Percentiles rank a stretch among this genome's conserved stretches.
Evolutionary conservation across 202 grass and related monocot genomes (phyloP).

Genomic region (Carex sylvatica): DNA sequence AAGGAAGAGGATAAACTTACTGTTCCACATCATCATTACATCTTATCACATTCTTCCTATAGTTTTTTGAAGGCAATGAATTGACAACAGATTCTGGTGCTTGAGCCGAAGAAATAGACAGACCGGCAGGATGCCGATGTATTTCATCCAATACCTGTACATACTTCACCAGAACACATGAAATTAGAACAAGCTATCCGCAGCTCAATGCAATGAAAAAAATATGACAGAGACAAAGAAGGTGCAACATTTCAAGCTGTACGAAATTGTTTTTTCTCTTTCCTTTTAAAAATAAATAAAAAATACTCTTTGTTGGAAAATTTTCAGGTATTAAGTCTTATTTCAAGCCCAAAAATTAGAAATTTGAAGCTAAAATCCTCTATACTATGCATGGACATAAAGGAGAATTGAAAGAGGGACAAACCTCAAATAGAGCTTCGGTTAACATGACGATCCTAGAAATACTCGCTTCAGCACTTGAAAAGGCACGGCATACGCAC

Average conservation of each 20-base stretch:
- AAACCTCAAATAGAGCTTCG: slow-evolving; percentile 96
- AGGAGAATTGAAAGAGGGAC: slow-evolving; percentile 21
- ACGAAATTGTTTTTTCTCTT: not conserved
- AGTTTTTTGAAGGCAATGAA: slow-evolving; percentile 82
- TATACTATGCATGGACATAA: slow-evolving; percentile 5
- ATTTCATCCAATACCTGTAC: slow-evolving; percentile 99
- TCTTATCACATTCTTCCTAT: slow-evolving; percentile 55
- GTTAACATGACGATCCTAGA: slow-evolving; percentile 98
- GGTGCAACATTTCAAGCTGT: not conserved
- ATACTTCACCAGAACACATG: slow-evolving; percentile 28
- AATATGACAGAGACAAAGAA: not conserved
- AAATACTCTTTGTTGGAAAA: not conserved
- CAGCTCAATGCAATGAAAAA: not conserved
- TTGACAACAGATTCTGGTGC: slow-evolving; percentile 88
- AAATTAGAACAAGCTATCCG: slow-evolving; percentile 17
- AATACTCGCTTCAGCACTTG: slow-evolving; percentile 83
- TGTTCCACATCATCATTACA: slow-evolving; percentile 79
- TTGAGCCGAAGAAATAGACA: slow-evolving; percentile 70
- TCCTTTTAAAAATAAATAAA: not conserved
- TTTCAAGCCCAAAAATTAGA: not conserved
- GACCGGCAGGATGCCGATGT: slow-evolving; percentile 72
- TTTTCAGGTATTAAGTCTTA: not conserved
- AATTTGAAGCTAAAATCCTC: slow-evolving; percentile 18
- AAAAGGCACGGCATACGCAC: slow-evolving; percentile 86
- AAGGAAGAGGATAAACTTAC: slow-evolving; percentile 54